Conservation (phyloP, 2,329 filamentous ascomycete species). For the Alternaria viburni region DNA sequence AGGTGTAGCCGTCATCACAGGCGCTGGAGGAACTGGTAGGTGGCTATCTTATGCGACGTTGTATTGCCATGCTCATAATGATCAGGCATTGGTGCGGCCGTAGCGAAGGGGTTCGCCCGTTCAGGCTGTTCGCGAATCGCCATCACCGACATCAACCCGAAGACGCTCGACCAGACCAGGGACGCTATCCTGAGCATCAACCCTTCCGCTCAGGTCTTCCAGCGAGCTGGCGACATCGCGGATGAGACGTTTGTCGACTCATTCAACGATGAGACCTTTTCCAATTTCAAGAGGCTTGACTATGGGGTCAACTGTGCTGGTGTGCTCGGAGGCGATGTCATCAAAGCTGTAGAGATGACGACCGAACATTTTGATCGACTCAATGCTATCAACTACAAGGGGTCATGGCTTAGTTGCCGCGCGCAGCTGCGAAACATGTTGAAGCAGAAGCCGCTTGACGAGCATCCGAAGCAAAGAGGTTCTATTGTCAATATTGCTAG, state of each 20-base stretch:
- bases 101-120: conserved; percentile 57
- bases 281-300: conserved; percentile 57
- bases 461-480: conserved; percentile 44
- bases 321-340: conserved; percentile 52
- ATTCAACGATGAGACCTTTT: conserved; percentile 47
- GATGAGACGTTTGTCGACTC: conserved; percentile 54
- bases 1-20: conserved; percentile 43
- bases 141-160: conserved; percentile 60
- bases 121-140: conserved; percentile 60
- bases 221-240: conserved; percentile 57
- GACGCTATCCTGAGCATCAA: conserved; percentile 27
- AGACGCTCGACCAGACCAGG: conserved; percentile 46
- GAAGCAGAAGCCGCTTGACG: conserved; percentile 57
- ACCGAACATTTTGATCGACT: conserved; percentile 59
- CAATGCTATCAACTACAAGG: conserved; percentile 63
- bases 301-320: conserved; percentile 65
- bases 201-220: conserved; percentile 38
- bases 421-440: conserved; percentile 61
- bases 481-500: conserved; percentile 63
- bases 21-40: conserved; percentile 44
- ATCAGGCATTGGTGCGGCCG: conserved; percentile 63
- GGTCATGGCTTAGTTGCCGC: conserved; percentile 62
- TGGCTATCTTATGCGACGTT: not conserved
- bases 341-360: conserved; percentile 56
- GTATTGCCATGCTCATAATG: not conserved